Evolutionary conservation across 2,329 filamentous ascomycete genomes (phyloP), one percentile per base, ranked within the genome.

Genomic region (Trichoderma citrinoviride): DNA sequence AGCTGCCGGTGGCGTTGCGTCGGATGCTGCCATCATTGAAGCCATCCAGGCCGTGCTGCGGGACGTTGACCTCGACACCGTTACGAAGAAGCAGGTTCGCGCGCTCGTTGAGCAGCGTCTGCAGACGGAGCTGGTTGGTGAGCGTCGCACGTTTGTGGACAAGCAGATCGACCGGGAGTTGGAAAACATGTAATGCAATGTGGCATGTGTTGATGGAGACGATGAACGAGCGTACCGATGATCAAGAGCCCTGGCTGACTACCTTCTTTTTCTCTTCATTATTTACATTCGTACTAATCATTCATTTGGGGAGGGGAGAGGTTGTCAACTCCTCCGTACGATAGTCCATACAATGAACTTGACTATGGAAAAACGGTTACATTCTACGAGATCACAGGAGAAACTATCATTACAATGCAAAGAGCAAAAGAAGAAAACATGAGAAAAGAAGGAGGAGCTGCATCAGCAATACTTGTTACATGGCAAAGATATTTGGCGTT

Each of bases 21-120:
- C 90, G 69, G 93, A 98, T 72, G 82, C 81, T 52, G 85, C 87
- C 67, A 97, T 99, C 69, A 84, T 92, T 19, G 91, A 96, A 67
- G 90, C 91, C 1, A 94, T 98, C 67, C 90, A 92, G 72, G 82
- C 84, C 57, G 95, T 95, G 71, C 82, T 99, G 67, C 80, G 83
- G 17, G 94, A 97, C 73, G 93, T 97, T 0, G 94, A 99, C 76
- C 83, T 99, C 47, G 95, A 99, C 76, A 94, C 86, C n/a, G 92
- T 98, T 54, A 99, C 95, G 7, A 99, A 98, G 87, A 99, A 99
- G 81, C 94, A 98, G 80, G 90, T 95, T 64, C 85, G 91, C 57
- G 93, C 91, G 3, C 84, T 98, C 50, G 93, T 97, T 14, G 95
- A 99, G 80, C 93, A 97, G 81, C 87, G 93, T 72, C 79, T 99